These are phyloP conservation scores for Osmanthus fragrans DNA, from an alignment of 257 asterid species.

Conservation along the genomic window DNA sequence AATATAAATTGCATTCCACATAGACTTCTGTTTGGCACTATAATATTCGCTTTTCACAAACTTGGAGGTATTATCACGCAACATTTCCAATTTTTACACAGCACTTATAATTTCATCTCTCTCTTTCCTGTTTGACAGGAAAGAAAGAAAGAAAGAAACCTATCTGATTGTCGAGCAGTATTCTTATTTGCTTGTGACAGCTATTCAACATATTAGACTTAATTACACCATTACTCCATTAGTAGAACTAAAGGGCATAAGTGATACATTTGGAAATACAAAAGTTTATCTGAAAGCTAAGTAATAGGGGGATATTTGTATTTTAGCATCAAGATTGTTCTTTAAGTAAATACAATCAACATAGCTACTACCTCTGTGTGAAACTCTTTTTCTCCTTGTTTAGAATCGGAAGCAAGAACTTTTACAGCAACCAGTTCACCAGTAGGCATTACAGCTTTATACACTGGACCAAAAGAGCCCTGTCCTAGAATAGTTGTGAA, in stretches of 20 bases:
- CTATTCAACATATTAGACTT: neutral
- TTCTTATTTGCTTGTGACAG: neutral
- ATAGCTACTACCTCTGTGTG: constrained; percentile 70
- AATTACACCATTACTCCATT: neutral
- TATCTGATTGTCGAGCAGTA: neutral
- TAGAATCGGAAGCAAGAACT: constrained; percentile 92
- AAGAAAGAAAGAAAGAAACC: constrained; percentile 3
- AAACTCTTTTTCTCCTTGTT: constrained; percentile 97
- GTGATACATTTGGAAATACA: neutral
- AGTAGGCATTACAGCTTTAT: constrained; percentile 79
- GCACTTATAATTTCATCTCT: neutral
- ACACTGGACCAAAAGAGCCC: constrained; percentile 98
- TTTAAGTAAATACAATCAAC: constrained; percentile 10
- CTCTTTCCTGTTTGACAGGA: neutral
- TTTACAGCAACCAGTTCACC: constrained; percentile 93
- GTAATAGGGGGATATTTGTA: neutral
- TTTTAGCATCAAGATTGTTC: constrained; percentile 3
- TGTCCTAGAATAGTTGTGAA: constrained; percentile 86
- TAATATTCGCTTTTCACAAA: neutral
- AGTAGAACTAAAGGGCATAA: neutral
- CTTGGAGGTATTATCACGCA: neutral
- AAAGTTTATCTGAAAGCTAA: neutral
- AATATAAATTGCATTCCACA: neutral
- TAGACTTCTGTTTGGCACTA: neutral
- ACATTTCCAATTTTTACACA: neutral